These are phyloP conservation scores for Clonostachys chloroleuca DNA, from an alignment of 2,329 filamentous ascomycete genomes.

Conservation along the genomic window DNA sequence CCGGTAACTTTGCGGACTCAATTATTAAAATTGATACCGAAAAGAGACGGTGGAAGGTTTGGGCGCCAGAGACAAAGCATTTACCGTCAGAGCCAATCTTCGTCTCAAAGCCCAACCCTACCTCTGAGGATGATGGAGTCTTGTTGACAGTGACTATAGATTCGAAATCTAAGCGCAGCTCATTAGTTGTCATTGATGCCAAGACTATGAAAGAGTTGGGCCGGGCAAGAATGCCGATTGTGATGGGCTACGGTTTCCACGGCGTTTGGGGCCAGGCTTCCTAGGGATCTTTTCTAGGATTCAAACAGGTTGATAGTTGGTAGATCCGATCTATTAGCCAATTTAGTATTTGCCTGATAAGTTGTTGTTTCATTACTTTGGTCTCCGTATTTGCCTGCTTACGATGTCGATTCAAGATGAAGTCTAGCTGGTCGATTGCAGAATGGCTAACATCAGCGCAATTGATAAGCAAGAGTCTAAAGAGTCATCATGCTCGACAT, in stretches of 20 bases:
- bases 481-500: too few relatives aligned
- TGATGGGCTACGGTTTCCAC: slow-evolving; percentile 62
- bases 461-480: too few relatives aligned
- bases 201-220: slow-evolving; percentile 58
- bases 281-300: too few relatives aligned
- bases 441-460: too few relatives aligned
- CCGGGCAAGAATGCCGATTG: slow-evolving; percentile 55
- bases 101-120: slow-evolving; percentile 32
- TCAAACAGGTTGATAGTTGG: too few relatives aligned
- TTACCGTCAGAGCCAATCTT: slow-evolving; percentile 69
- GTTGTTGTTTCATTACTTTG: too few relatives aligned
- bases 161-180: slow-evolving; percentile 52
- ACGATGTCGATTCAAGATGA: too few relatives aligned
- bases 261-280: slow-evolving; percentile 26
- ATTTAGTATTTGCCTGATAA: too few relatives aligned
- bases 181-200: slow-evolving; percentile 61
- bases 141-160: slow-evolving; percentile 63
- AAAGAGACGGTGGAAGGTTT: slow-evolving; percentile 46
- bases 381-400: too few relatives aligned
- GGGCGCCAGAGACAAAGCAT: slow-evolving; percentile 53
- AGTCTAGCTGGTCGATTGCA: too few relatives aligned
- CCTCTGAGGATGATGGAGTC: slow-evolving; percentile 59
- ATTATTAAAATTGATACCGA: slow-evolving; percentile 61
- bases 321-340: too few relatives aligned
- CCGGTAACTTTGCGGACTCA: slow-evolving; percentile 55